A percentile compares a stretch with the other conserved stretches of the same genome.
Evolutionary conservation across 345 rosid species (phyloP).

Genomic region (Pistacia vera): DNA sequence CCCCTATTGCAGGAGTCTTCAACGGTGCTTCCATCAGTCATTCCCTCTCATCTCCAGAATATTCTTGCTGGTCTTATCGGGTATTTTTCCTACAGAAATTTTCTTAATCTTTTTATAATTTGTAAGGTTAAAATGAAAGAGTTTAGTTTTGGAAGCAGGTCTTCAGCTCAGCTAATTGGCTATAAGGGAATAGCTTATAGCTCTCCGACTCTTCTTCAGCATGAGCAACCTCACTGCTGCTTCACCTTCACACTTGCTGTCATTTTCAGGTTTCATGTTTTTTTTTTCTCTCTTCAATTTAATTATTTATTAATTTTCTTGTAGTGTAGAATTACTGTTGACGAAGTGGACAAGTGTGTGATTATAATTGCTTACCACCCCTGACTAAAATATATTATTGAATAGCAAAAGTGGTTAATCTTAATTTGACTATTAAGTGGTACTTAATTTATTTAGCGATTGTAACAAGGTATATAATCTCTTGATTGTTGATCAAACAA

Average conservation of each 20-base stretch:
- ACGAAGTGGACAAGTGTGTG: no score
- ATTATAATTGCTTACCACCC: no score
- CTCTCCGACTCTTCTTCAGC: constrained; percentile 57
- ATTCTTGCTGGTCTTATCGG: constrained; percentile 36
- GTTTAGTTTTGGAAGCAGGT: not conserved
- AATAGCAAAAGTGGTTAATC: no score
- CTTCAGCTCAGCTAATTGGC: constrained; percentile 19
- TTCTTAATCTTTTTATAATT: not conserved
- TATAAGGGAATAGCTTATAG: constrained; percentile 39
- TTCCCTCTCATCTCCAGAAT: constrained; percentile 27
- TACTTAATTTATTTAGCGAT: no score
- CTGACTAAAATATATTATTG: no score
- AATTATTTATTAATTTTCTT: no score
- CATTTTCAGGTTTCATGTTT: not conserved
- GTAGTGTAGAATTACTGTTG: no score
- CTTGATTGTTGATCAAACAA: no score
- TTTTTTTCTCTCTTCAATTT: not conserved
- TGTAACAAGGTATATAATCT: no score
- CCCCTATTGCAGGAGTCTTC: not conserved
- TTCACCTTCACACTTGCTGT: constrained; percentile 33
- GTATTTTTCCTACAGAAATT: constrained; percentile 12
- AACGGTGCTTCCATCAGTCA: constrained; percentile 19
- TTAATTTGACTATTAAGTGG: no score
- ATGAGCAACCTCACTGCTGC: constrained; percentile 47
- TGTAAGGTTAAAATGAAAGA: not conserved